A percentile compares a stretch with the other conserved stretches of the same genome.
These are phyloP conservation scores for Gastrodia elata DNA, from an alignment of 106 monocot genomes.

Conservation along the genomic window DNA sequence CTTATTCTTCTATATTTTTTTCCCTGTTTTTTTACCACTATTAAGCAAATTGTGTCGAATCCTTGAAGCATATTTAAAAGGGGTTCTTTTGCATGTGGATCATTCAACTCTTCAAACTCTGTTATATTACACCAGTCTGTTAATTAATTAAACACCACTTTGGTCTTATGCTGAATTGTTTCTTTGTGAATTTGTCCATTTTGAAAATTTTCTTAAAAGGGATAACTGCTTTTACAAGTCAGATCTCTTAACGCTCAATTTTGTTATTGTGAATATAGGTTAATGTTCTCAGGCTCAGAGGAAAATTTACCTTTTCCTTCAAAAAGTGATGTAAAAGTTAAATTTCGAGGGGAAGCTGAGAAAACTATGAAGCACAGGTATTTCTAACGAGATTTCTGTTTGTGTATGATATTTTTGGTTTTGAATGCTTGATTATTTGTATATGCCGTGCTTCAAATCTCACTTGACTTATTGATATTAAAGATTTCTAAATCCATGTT, in stretches of 20 bases:
- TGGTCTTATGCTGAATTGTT: no score
- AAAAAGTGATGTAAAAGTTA: no score
- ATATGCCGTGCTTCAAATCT: background rate
- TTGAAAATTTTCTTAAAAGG: no score
- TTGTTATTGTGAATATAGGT: background rate
- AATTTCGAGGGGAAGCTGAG: no score
- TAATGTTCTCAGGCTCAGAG: background rate
- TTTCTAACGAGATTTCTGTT: no score
- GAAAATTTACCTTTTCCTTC: background rate
- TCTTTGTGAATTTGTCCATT: no score
- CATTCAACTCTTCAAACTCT: background rate
- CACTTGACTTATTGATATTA: background rate
- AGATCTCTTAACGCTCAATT: background rate
- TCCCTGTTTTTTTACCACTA: no score
- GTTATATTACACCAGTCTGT: background rate
- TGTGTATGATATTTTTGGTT: background rate
- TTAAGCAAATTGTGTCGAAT: no score
- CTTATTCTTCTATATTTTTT: no score
- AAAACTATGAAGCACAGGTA: no score
- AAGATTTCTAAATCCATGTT: background rate
- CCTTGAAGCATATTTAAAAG: background rate
- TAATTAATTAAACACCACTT: no score
- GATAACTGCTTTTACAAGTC: no score
- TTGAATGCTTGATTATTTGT: conserved; percentile 1
- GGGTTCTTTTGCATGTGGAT: background rate